phyloP scores from a whole-genome alignment of 371 early-diverging fungal genomes.

The Nosema muscidifuracis region DNA sequence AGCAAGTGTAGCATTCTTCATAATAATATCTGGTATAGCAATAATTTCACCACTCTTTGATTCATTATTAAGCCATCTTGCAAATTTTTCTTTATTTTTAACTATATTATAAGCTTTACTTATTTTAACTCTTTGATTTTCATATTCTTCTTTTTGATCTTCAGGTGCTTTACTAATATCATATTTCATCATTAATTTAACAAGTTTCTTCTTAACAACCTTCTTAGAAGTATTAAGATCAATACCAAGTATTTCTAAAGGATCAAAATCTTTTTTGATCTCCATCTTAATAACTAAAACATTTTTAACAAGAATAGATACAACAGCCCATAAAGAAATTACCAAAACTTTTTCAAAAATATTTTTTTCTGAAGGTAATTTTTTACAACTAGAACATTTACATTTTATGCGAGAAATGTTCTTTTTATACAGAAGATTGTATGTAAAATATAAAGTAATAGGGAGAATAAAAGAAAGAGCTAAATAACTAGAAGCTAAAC shows the following conservation, averaged over 20 bases:
- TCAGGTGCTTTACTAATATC: constrained; percentile 8
- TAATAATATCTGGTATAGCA: constrained; percentile 58
- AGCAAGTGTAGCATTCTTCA: constrained; percentile 39
- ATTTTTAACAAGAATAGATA: constrained; percentile 43
- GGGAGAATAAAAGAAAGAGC: constrained; percentile 48
- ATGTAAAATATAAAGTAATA: constrained; percentile 26
- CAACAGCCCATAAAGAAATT: background rate
- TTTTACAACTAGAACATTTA: constrained; percentile 9
- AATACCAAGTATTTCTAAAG: constrained; percentile 44
- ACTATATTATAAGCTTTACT: constrained; percentile 54
- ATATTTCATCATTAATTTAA: constrained; percentile 25
- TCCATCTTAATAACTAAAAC: constrained; percentile 47
- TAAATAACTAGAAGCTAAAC: constrained; percentile 56
- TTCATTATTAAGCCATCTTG: constrained; percentile 45
- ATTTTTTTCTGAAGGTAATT: background rate
- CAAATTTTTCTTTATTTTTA: constrained; percentile 45
- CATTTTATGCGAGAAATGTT: constrained; percentile 34
- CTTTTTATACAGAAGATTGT: background rate
- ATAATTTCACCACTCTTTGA: constrained; percentile 51
- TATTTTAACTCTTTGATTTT: constrained; percentile 38
- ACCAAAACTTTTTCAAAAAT: constrained; percentile 1
- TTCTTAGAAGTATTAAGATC: constrained; percentile 13
- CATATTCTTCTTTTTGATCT: constrained; percentile 30
- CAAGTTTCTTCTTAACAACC: constrained; percentile 35
- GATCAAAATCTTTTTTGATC: constrained; percentile 43